Percentiles rank a stretch among this genome's conserved stretches.
Conservation (phyloP, 176 grass and related monocot genomes). For the Ananas comosus region DNA sequence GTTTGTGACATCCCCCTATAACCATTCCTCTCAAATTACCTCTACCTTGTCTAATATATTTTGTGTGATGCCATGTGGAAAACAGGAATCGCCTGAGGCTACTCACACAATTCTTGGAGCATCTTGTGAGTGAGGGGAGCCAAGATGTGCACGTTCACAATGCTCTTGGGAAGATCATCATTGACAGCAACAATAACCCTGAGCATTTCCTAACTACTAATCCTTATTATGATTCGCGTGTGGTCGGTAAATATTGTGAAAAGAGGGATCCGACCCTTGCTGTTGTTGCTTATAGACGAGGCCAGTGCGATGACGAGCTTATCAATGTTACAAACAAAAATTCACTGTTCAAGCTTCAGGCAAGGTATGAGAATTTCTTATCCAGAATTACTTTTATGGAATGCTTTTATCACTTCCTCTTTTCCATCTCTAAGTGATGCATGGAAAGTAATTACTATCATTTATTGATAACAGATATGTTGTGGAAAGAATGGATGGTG, state of each 20-base stretch:
- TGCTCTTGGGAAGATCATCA: conserved; percentile 93
- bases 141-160: conserved; percentile 98
- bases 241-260: conserved; percentile 97
- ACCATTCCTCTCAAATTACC: background rate
- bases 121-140: conserved; percentile 86
- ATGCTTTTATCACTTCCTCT: background rate
- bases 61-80: background rate
- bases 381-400: background rate
- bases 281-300: conserved; percentile 90
- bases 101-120: conserved; percentile 87
- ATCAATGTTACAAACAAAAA: conserved; percentile 92
- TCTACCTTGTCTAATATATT: conserved; percentile 20
- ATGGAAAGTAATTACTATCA: background rate
- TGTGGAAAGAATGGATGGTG: conserved; percentile 93
- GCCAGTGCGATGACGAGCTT: conserved; percentile 88
- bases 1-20: conserved; percentile 20
- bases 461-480: conserved; percentile 65
- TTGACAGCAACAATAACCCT: conserved; percentile 94
- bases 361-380: conserved; percentile 46
- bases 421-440: background rate
- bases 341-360: conserved; percentile 90
- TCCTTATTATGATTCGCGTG: conserved; percentile 91
- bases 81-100: conserved; percentile 69
- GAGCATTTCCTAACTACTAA: conserved; percentile 99
- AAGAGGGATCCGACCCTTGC: conserved; percentile 92